These are phyloP conservation scores for Salvia rosmarinus DNA, from an alignment of 257 asterid genomes.

Conservation along the genomic window DNA sequence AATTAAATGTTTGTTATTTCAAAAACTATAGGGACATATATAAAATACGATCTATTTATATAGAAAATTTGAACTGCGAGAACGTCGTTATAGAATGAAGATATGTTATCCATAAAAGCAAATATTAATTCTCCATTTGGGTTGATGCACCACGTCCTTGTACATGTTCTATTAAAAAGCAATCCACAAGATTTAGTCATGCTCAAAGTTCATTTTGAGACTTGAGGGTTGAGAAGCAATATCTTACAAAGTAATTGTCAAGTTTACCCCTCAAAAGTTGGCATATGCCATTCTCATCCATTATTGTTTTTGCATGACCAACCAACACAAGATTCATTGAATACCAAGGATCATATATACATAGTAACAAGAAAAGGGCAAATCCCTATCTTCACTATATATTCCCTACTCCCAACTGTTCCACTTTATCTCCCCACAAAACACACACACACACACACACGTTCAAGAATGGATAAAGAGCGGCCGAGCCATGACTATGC, in stretches of 20 bases:
- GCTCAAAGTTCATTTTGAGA: background rate
- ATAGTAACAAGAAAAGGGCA: background rate
- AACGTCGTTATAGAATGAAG: too few species aligned
- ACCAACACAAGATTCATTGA: background rate
- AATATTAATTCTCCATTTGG: background rate
- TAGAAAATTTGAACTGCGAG: too few species aligned
- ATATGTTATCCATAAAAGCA: too few species aligned
- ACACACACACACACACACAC: slow-evolving; percentile 5
- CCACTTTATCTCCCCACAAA: background rate
- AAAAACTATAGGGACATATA: background rate
- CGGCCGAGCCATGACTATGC: slow-evolving; percentile 30
- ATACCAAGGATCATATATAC: background rate
- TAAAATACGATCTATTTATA: too few species aligned
- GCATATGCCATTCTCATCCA: slow-evolving; percentile 19
- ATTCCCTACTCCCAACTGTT: slow-evolving; percentile 30
- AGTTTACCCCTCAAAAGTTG: slow-evolving; percentile 31
- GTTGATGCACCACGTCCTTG: slow-evolving; percentile 24
- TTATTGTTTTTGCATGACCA: slow-evolving; percentile 22
- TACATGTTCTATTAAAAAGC: background rate
- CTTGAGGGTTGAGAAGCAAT: background rate
- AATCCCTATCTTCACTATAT: slow-evolving; percentile 28
- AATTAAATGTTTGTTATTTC: background rate
- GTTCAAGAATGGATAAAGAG: slow-evolving; percentile 43
- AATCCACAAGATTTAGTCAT: background rate
- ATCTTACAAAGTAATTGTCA: slow-evolving; percentile 24